Base-by-base conservation (phyloP, 2,329 filamentous ascomycete genomes). In the Penicillium crustosum region DNA sequence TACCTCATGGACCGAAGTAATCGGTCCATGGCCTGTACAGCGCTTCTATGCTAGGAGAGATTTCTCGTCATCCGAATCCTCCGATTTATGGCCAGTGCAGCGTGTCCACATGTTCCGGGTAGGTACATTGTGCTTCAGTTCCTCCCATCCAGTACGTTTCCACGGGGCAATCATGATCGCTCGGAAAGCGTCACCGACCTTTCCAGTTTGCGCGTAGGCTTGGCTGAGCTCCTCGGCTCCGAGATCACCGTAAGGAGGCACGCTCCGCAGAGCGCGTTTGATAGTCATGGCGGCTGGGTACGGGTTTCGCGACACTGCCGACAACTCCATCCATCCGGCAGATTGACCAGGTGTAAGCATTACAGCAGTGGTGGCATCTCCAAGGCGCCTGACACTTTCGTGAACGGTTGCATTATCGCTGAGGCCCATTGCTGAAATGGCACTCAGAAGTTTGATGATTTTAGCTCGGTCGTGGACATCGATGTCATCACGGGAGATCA, bases 101-200 rank as follows among this genome's bases (percentile, higher is more conserved):
- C 49, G 36, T 6, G 21, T 23, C 39, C n/a, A 44, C 39, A 36
- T 25, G 31, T 53, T 44, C 15, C 6, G 29, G 7, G 15, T 35
- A 47, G 39, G 39, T 6, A 76, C 54, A 49, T 66, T 66, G 57
- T 73, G 64, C 21, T 60, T 63, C 49, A 78, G 57, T 50, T 70
- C 82, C 56, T 79, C 77, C 91, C 91, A 94, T 0, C 87, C 87
- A 23, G 77, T 77, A 43, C 64, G 73, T 57, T 78, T 80, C 93
- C 93, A 97, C 6, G 94, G 94, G 38, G 93, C 90, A 65, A 95
- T 74, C 74, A 94, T 83, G 45, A 92, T 83, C 7, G 89, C 88
- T 62, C 83, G 84, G 74, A 96, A 89, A 23, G 90, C 88, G 80
- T 96, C 89, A 4, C 83, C 84, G 4, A 86, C 81, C 58, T 79